Evolutionary conservation across 371 early-diverging fungal genomes (phyloP), one percentile per base, ranked within the genome.

Genomic region (Batkoa obscura): DNA sequence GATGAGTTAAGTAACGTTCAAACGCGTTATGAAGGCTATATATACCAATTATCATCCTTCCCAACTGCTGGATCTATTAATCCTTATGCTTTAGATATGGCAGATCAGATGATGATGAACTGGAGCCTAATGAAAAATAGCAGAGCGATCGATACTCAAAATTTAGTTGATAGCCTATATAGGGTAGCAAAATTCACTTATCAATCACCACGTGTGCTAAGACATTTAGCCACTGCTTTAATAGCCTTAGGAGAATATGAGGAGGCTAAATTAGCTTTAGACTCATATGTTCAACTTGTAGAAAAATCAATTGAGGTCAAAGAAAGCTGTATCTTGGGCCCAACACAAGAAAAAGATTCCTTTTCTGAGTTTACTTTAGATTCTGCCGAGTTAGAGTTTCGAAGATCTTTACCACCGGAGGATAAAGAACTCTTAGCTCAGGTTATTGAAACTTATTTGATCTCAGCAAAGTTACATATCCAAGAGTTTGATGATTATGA

Each of bases 41-140:
- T 86, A 13, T 68, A 73, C 45, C 62, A 67, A 1, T 59, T 72
- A 1, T 66, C 70, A 0, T 48, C 68, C 5, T 77, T 84, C 59
- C 86, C 87, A n/a, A 72, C 63, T 38, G 81, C 87, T 5, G 73
- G 73, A 32, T 73, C 81, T 50, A 66, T 71, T 3, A 80, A 84
- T 58, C 58, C 52, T n/a, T 65, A 66, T 1, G 69, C 81, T 0
- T 35, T 84, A 13, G 72, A 74, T 3, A 79, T 77, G 65, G 72
- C 76, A 3, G 82, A 84, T 58, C 72, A 72, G 48, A 65, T 83
- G 4, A 72, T 76, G 1, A 58, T 60, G 9, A 82, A 83, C 58
- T 72, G 82, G 58, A 70, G 69, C 42, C 35, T 75, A 58, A 63
- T 79, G 1, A 68, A 69, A 4, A 53, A 37, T 32, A 39, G n/a